These are phyloP conservation scores for Globisporangium sylvaticum DNA, from an alignment of 352 stramenopile genomes.

Conservation along the genomic window DNA sequence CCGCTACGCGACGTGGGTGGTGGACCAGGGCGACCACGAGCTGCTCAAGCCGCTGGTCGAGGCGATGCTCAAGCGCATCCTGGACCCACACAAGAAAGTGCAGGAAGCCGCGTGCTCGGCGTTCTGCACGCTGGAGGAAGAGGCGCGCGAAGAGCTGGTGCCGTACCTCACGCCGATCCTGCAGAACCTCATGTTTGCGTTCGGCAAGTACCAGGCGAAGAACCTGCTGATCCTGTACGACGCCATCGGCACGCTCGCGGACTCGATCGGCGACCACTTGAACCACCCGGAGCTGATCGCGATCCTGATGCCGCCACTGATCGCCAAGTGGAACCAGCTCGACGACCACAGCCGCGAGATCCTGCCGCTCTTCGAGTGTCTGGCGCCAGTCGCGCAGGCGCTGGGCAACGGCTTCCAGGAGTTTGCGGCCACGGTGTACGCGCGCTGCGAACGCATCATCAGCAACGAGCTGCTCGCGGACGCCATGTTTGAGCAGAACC, in stretches of 20 bases:
- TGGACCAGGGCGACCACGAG: constrained; percentile 89
- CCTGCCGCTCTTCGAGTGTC: constrained; percentile 87
- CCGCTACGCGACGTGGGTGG: constrained; percentile 90
- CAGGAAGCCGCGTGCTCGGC: constrained; percentile 93
- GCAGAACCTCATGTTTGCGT: constrained; percentile 89
- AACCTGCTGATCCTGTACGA: constrained; percentile 96
- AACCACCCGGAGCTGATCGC: constrained; percentile 89
- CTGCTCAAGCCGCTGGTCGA: constrained; percentile 78
- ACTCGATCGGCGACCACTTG: constrained; percentile 90
- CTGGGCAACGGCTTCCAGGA: constrained; percentile 86
- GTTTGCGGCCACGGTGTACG: constrained; percentile 80
- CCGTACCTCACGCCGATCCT: constrained; percentile 92
- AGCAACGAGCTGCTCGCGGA: constrained; percentile 83
- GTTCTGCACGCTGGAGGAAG: constrained; percentile 93
- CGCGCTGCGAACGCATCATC: constrained; percentile 76
- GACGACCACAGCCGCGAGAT: constrained; percentile 79
- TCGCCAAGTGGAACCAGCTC: constrained; percentile 90
- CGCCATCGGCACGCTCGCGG: constrained; percentile 93
- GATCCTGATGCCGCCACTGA: constrained; percentile 92
- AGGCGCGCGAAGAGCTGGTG: constrained; percentile 89
- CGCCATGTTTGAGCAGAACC: constrained; percentile 74
- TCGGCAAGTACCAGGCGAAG: constrained; percentile 92
- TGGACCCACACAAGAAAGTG: constrained; percentile 93
- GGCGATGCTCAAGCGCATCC: constrained; percentile 84
- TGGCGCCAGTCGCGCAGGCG: constrained; percentile 82